These are phyloP conservation scores for Nannochloris sp. DNA, from an alignment of 139 green algal genomes.

Conservation along the genomic window DNA sequence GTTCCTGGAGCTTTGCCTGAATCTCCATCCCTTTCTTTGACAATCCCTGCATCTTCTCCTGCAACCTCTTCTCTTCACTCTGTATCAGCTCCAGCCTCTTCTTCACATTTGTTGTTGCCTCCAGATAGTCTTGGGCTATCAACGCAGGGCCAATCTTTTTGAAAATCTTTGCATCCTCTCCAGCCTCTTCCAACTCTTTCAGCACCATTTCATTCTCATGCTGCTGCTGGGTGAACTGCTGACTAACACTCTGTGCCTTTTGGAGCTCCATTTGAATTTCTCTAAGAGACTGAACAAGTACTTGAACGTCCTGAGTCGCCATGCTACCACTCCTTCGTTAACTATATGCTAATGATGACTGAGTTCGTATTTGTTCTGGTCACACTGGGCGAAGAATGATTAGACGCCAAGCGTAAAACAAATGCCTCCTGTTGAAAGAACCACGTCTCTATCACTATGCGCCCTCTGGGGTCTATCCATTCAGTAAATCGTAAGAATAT, in stretches of 20 bases:
- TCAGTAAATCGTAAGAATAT: too few species aligned
- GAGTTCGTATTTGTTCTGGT: too few species aligned
- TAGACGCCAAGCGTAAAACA: too few species aligned
- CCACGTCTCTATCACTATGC: too few species aligned
- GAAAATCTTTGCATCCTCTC: constrained; percentile 72
- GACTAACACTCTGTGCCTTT: constrained; percentile 30
- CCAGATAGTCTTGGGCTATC: constrained; percentile 73
- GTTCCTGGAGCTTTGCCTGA: background rate
- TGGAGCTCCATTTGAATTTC: constrained; percentile 29
- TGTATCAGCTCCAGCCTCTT: constrained; percentile 85
- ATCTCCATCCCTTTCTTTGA: constrained; percentile 15
- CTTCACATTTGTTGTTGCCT: constrained; percentile 75
- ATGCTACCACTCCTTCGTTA: too few species aligned
- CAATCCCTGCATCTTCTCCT: constrained; percentile 28
- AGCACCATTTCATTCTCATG: constrained; percentile 65
- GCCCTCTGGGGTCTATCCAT: too few species aligned
- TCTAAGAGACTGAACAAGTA: too few species aligned
- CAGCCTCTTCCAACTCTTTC: constrained; percentile 65
- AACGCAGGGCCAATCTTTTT: constrained; percentile 83
- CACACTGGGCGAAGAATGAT: too few species aligned
- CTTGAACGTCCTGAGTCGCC: too few species aligned
- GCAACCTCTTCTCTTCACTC: constrained; percentile 29
- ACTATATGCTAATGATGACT: too few species aligned
- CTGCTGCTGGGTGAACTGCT: constrained; percentile 51
- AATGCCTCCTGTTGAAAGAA: too few species aligned